These are phyloP conservation scores for Canavalia gladiata DNA, from an alignment of 306 rosid genomes.

Conservation along the genomic window DNA sequence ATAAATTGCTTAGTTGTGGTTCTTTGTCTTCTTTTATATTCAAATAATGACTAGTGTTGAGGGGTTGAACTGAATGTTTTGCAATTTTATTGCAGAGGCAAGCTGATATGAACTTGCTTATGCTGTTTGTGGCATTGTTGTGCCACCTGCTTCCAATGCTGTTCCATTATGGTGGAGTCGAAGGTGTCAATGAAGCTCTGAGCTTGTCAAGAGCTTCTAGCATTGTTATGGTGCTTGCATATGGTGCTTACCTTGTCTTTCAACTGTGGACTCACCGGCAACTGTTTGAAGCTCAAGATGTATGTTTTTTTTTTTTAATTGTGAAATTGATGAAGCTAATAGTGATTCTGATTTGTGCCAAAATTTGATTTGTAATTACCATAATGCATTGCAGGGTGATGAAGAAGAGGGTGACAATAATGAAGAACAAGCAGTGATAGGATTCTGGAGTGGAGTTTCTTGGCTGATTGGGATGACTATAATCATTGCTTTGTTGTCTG, in stretches of 20 bases:
- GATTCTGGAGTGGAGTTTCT: slow-evolving; percentile 79
- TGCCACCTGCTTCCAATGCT: slow-evolving; percentile 77
- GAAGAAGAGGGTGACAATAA: slow-evolving; percentile 51
- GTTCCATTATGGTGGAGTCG: slow-evolving; percentile 52
- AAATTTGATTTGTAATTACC: not conserved
- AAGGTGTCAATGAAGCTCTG: slow-evolving; percentile 47
- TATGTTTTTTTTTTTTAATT: slow-evolving; percentile 39
- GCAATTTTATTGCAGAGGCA: slow-evolving; percentile 65
- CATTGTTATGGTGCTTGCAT: slow-evolving; percentile 77
- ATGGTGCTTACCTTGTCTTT: slow-evolving; percentile 74
- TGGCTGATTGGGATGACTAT: slow-evolving; percentile 87
- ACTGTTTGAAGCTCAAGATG: slow-evolving; percentile 72
- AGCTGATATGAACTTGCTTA: slow-evolving; percentile 76
- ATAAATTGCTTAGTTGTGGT: not conserved
- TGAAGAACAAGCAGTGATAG: slow-evolving; percentile 67
- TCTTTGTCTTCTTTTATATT: not conserved
- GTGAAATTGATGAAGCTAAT: not conserved
- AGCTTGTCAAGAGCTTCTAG: slow-evolving; percentile 78
- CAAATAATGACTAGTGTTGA: not conserved
- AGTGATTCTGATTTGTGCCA: not conserved
- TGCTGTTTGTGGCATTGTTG: slow-evolving; percentile 73
- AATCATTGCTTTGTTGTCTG: slow-evolving; percentile 75
- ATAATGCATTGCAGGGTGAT: slow-evolving; percentile 51
- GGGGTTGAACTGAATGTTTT: slow-evolving; percentile 14
- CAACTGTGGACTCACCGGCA: slow-evolving; percentile 84